Base-by-base conservation (phyloP, 2,329 filamentous ascomycete species). In the Fusarium sambucinum region DNA sequence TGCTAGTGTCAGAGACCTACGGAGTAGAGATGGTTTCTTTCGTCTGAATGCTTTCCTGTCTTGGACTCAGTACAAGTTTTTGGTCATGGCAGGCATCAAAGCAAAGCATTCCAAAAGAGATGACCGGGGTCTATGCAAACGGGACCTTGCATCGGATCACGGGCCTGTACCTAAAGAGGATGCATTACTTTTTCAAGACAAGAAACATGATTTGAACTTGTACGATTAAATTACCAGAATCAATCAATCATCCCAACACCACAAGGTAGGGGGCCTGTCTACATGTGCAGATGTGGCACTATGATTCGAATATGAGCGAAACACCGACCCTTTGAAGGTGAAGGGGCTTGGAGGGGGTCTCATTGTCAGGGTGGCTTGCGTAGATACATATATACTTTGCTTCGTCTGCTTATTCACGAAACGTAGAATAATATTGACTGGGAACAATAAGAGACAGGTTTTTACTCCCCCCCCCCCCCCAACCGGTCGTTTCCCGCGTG, bases 281-380 rank as follows among this genome's bases (percentile, higher is more conserved):
- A 55, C 32, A 32, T 40, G n/a, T 12, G 35, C n/a, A 19, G 12
- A 21, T 38, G 66, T 70, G 67, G 67, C 67, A 68, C 51, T 41
- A 62, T 48, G 48, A 56, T 70, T 70, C 35, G 33, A 53, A 27
- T 41, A 48, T 48, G 29, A 51, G 41, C 52, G 19, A 45, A 58
- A 56, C 42, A 55, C 27, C 16, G 29, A 40, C 59, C 38, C 17
- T 58, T 45, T 62, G 27, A 27, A 23, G 14, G 9, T 30, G 32
- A 60, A 47, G n/a, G 58, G 50, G n/a, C n/a, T 37, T 37, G 17
- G n/a, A 37, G 6, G n/a, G 35, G 35, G 35, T 19, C 35, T 19
- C n/a, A 38, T 38, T 38, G 35, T 38, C 35, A 13, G 7, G 35
- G 35, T 38, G 35, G 35, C 35, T 38, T 37, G 9, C 16, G 9